These are phyloP conservation scores for Chionographis japonica DNA, from an alignment of 106 monocot species.

Conservation along the genomic window DNA sequence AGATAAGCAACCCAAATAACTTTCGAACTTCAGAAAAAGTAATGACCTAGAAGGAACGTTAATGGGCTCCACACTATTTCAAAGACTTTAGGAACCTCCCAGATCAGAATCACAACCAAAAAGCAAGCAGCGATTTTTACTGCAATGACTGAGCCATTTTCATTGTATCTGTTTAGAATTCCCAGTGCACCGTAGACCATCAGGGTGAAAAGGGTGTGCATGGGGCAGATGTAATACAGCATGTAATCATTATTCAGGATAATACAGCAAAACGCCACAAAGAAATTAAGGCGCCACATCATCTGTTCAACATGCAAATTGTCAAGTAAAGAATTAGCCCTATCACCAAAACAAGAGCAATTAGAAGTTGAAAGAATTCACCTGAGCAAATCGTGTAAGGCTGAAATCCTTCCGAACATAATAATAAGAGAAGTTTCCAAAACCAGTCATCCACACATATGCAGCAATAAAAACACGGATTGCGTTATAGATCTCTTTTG, in stretches of 20 bases:
- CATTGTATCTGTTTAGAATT: conserved; percentile 83
- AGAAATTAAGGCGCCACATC: conserved; percentile 98
- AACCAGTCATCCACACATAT: conserved; percentile 99
- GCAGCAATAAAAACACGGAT: conserved; percentile 95
- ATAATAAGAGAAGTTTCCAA: conserved; percentile 99
- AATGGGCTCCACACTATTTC: conserved; percentile 87
- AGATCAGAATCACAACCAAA: conserved; percentile 79
- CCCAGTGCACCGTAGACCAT: conserved; percentile 95
- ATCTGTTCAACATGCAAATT: conserved; percentile 44
- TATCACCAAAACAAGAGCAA: not conserved
- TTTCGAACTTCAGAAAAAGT: not conserved
- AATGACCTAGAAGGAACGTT: conserved; percentile 82
- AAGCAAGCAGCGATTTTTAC: conserved; percentile 67
- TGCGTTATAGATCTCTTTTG: conserved; percentile 94
- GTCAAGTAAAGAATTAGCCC: not conserved
- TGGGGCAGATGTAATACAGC: conserved; percentile 97
- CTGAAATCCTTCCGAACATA: conserved; percentile 97
- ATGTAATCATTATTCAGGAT: conserved; percentile 89
- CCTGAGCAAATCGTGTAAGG: conserved; percentile 85
- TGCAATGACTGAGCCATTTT: conserved; percentile 66
- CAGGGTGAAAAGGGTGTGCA: conserved; percentile 98
- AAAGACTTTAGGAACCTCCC: conserved; percentile 95
- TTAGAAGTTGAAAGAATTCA: conserved; percentile 7
- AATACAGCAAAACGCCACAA: conserved; percentile 89
- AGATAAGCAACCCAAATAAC: not conserved